These are phyloP conservation scores for Fusarium palustre DNA, from an alignment of 2,329 filamentous ascomycete species.

Conservation along the genomic window DNA sequence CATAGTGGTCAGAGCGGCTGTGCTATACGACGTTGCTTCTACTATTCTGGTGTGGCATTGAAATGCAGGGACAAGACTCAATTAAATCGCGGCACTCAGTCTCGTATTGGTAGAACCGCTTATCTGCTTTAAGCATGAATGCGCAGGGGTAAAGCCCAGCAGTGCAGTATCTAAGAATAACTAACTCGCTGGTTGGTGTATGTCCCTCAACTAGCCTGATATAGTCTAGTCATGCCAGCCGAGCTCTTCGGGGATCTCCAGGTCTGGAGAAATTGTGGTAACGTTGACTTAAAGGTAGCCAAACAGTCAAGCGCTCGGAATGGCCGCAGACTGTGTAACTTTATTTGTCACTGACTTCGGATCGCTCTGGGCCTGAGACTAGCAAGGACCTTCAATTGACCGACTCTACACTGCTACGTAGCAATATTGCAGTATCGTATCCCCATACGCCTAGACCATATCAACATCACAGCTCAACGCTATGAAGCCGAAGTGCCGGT, in stretches of 20 bases:
- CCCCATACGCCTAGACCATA: neutral
- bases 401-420: slow-evolving; percentile 6
- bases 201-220: rapidly evolving
- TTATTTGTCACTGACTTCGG: slow-evolving; percentile 2
- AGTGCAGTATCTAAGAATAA: slow-evolving; percentile 18
- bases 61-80: neutral
- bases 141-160: neutral
- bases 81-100: neutral
- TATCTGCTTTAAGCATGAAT: slow-evolving; percentile 8
- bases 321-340: rapidly evolving
- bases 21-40: slow-evolving; percentile 16
- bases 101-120: slow-evolving; percentile 20
- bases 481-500: slow-evolving; percentile 4
- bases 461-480: slow-evolving; percentile 3
- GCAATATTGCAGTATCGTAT: neutral
- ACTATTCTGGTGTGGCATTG: neutral
- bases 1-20: slow-evolving; percentile 4
- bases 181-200: neutral
- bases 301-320: neutral
- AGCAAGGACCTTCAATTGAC: slow-evolving; percentile 1
- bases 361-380: neutral
- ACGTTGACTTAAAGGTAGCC: neutral
- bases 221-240: neutral
- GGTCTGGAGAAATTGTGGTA: slow-evolving; percentile 1
- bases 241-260: slow-evolving; percentile 4